Evolutionary conservation across 1,139 yeast genomes (phyloP).

Genomic region (Sugiyamaella castrensis): DNA sequence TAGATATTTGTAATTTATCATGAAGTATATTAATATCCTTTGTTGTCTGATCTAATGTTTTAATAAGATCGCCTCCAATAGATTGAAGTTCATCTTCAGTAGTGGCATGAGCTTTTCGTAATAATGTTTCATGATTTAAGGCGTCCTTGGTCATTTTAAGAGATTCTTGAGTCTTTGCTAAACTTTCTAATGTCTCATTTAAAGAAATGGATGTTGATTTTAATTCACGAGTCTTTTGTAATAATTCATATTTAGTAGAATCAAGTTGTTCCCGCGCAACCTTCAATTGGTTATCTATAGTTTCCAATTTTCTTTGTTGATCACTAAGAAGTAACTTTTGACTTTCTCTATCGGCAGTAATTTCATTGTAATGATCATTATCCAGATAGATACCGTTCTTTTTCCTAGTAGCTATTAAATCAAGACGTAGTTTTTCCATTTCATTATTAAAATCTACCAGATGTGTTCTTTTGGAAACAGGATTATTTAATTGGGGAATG

Average conservation of each 20-base stretch:
- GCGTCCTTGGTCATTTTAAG: slow-evolving; percentile 25
- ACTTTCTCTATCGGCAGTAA: slow-evolving; percentile 50
- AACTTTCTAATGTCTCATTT: slow-evolving; percentile 20
- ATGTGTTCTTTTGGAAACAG: slow-evolving; percentile 48
- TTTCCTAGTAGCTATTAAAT: slow-evolving; percentile 58
- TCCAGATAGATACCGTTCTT: slow-evolving; percentile 68
- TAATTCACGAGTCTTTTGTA: slow-evolving; percentile 30
- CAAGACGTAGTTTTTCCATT: slow-evolving; percentile 57
- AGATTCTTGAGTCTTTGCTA: slow-evolving; percentile 23
- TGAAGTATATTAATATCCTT: slow-evolving; percentile 30
- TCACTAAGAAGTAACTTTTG: slow-evolving; percentile 46
- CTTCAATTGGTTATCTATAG: slow-evolving; percentile 45
- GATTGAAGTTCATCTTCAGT: slow-evolving; percentile 33
- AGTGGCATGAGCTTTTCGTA: slow-evolving; percentile 34
- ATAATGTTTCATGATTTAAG: slow-evolving; percentile 28
- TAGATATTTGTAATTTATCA: slow-evolving; percentile 25
- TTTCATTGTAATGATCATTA: slow-evolving; percentile 47
- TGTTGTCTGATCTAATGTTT: slow-evolving; percentile 30
- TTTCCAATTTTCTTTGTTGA: slow-evolving; percentile 45
- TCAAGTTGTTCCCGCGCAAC: slow-evolving; percentile 35
- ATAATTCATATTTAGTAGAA: slow-evolving; percentile 26
- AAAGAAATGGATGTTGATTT: slow-evolving; percentile 24
- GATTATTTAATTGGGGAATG: slow-evolving; percentile 62
- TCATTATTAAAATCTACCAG: slow-evolving; percentile 52
- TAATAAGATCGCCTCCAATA: slow-evolving; percentile 32